A percentile compares a stretch with the other conserved stretches of the same genome.
Conservation (phyloP, 176 grass and related monocot genomes). For the Neostapfia colusana region DNA sequence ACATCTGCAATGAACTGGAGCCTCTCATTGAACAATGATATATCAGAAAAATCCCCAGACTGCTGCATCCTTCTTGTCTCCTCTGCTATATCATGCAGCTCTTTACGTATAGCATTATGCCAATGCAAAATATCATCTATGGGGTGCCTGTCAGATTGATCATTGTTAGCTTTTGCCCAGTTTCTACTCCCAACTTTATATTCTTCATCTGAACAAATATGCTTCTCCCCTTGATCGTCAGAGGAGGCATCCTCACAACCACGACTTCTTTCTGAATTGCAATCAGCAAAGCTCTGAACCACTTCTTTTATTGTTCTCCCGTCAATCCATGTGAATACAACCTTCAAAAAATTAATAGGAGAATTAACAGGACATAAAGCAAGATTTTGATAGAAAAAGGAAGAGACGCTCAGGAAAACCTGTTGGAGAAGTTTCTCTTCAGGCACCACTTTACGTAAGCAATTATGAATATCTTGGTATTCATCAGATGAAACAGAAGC, state of each 20-base stretch:
- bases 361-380: slow-evolving; percentile 31
- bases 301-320: slow-evolving; percentile 51
- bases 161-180: slow-evolving; percentile 43
- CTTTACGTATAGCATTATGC: slow-evolving; percentile 91
- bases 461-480: slow-evolving; percentile 66
- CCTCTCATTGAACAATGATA: slow-evolving; percentile 76
- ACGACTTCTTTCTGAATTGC: slow-evolving; percentile 36
- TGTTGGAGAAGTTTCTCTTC: slow-evolving; percentile 95
- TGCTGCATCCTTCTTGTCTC: slow-evolving; percentile 80
- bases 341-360: slow-evolving; percentile 62
- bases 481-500: slow-evolving; percentile 81
- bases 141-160: slow-evolving; percentile 49
- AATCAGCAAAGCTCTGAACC: slow-evolving; percentile 8
- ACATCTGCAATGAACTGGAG: slow-evolving; percentile 98
- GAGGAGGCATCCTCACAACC: slow-evolving; percentile 21
- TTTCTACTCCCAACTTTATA: slow-evolving; percentile 60
- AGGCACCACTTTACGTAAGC: slow-evolving; percentile 85
- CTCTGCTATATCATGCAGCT: slow-evolving; percentile 78
- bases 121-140: slow-evolving; percentile 98
- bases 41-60: slow-evolving; percentile 86
- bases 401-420: slow-evolving; percentile 46
- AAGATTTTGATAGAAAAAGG: slow-evolving; percentile 30
- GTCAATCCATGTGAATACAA: slow-evolving; percentile 86
- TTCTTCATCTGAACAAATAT: slow-evolving; percentile 42
- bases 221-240: slow-evolving; percentile 39